Conservation (phyloP, 2,329 filamentous ascomycete species). For the Sphaceloma murrayae region DNA sequence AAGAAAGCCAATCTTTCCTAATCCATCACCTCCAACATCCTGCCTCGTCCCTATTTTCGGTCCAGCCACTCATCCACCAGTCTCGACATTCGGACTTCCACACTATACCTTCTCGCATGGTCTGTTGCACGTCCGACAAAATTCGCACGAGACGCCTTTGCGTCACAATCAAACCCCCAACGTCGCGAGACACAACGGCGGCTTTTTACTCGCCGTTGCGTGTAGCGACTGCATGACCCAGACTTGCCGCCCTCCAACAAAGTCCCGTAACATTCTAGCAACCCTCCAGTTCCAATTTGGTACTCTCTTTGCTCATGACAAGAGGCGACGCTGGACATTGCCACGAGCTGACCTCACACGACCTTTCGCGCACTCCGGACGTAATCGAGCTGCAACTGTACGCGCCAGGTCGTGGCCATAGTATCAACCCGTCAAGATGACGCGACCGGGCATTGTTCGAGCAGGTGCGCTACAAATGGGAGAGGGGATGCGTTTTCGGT, state of each 20-base stretch:
- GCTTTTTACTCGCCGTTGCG: slow-evolving; percentile 10
- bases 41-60: slow-evolving; percentile 14
- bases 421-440: slow-evolving; percentile 17
- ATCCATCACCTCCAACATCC: slow-evolving; percentile 13
- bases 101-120: slow-evolving; percentile 6
- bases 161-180: slow-evolving; percentile 8
- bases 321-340: not conserved
- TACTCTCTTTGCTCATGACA: not conserved
- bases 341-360: not conserved
- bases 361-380: not conserved
- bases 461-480: slow-evolving; percentile 15
- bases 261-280: slow-evolving; percentile 1
- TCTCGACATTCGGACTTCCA: not conserved
- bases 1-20: slow-evolving; percentile 4
- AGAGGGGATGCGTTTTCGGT: not conserved
- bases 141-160: not conserved
- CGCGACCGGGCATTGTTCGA: slow-evolving; percentile 20
- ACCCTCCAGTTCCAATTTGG: slow-evolving; percentile 2
- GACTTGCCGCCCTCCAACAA: slow-evolving; percentile 8
- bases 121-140: not conserved
- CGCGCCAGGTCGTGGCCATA: slow-evolving; percentile 10
- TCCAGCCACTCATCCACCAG: not conserved
- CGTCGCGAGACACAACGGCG: slow-evolving; percentile 7
- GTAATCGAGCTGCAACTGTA: slow-evolving; percentile 1
- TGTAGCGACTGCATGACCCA: slow-evolving; percentile 15